A percentile compares a stretch with the other conserved stretches of the same genome.
Conservation (phyloP, 495 filamentous ascomycete genomes). For the Lasiosphaeria hispida region DNA sequence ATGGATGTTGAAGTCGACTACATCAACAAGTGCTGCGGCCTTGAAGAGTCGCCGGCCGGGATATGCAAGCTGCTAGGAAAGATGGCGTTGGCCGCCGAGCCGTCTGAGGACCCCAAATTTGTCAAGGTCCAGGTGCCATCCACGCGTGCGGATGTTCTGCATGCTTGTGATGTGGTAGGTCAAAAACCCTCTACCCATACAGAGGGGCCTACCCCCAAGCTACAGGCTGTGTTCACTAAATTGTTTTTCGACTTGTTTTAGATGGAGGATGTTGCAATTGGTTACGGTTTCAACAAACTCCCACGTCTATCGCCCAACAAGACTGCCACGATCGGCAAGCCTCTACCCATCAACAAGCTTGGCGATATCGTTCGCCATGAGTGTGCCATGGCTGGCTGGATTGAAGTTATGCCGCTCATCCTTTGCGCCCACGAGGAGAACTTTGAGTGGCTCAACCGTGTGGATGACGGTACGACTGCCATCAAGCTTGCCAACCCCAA, state of each 20-base stretch:
- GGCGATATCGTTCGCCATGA: slow-evolving; percentile 87
- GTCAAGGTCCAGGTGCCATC: slow-evolving; percentile 81
- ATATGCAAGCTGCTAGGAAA: slow-evolving; percentile 75
- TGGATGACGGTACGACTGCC: slow-evolving; percentile 80
- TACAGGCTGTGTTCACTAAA: not conserved
- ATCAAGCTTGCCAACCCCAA: slow-evolving; percentile 94
- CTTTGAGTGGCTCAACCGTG: slow-evolving; percentile 91
- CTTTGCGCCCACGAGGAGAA: slow-evolving; percentile 99
- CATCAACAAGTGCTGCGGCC: slow-evolving; percentile 86
- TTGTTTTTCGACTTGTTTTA: slow-evolving; percentile 4
- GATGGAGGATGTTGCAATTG: slow-evolving; percentile 97
- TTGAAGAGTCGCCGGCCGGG: slow-evolving; percentile 65
- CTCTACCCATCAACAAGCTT: slow-evolving; percentile 90
- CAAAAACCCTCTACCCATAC: too few species aligned
- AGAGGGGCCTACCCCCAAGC: too few species aligned
- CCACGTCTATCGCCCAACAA: slow-evolving; percentile 79
- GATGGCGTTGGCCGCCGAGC: slow-evolving; percentile 79
- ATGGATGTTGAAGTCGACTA: slow-evolving; percentile 85
- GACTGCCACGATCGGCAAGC: slow-evolving; percentile 78
- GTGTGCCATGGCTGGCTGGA: slow-evolving; percentile 92
- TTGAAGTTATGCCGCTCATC: slow-evolving; percentile 93
- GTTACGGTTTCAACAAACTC: slow-evolving; percentile 94
- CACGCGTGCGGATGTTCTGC: slow-evolving; percentile 89
- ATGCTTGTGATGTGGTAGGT: slow-evolving; percentile 80
- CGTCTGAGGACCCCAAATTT: slow-evolving; percentile 63